phyloP scores from a whole-genome alignment of 208 protist species.

The Crithidia brevicula region DNA sequence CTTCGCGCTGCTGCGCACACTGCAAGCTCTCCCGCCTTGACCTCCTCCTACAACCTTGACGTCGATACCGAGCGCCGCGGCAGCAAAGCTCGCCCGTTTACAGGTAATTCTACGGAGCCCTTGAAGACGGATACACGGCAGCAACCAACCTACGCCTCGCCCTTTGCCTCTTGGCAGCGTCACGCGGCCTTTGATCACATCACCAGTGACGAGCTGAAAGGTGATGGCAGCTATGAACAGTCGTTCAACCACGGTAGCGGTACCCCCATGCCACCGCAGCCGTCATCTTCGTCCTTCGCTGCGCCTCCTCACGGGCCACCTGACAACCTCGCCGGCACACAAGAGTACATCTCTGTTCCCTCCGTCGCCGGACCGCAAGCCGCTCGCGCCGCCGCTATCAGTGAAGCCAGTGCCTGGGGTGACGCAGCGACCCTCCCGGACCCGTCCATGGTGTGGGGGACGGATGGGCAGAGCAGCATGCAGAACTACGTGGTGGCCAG shows the following conservation, averaged over 20 bases:
- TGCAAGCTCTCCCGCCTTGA: neutral
- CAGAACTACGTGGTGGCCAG: constrained; percentile 83
- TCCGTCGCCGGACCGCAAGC: constrained; percentile 44
- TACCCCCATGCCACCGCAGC: neutral
- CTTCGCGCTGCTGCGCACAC: neutral
- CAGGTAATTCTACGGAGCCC: neutral
- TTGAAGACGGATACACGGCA: neutral
- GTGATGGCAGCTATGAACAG: neutral
- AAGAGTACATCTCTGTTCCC: constrained; percentile 52
- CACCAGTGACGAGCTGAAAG: neutral
- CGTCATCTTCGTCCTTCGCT: neutral
- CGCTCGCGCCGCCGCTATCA: constrained; percentile 37
- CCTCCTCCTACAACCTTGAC: neutral
- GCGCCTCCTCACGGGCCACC: neutral
- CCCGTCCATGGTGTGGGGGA: constrained; percentile 88
- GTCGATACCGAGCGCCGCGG: neutral
- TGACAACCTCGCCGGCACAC: neutral
- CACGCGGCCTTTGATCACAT: constrained; percentile 9
- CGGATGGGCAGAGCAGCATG: constrained; percentile 63
- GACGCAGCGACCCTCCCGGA: constrained; percentile 58
- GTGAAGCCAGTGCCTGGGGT: constrained; percentile 42
- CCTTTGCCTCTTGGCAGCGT: neutral
- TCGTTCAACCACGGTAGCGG: neutral
- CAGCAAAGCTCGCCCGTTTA: neutral
- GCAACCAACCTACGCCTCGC: neutral